These are phyloP conservation scores for Xylaria sp. DNA, from an alignment of 2,329 filamentous ascomycete species.

Conservation along the genomic window DNA sequence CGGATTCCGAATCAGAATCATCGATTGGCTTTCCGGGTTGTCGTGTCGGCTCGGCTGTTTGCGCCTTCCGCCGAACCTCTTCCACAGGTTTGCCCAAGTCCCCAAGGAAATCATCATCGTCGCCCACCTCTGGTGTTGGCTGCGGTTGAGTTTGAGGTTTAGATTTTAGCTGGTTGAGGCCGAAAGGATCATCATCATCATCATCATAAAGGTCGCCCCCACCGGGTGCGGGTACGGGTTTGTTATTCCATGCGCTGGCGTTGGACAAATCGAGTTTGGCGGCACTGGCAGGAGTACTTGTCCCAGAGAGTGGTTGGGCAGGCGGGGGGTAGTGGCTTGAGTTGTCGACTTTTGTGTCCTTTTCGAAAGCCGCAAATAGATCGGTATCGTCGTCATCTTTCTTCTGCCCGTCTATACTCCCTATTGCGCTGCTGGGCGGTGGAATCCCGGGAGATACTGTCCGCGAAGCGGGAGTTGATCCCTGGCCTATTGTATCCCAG, in stretches of 20 bases:
- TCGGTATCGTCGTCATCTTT: slow-evolving; percentile 66
- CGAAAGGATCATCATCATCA: slow-evolving; percentile 90
- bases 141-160: slow-evolving; percentile 49
- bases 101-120: slow-evolving; percentile 74
- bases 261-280: slow-evolving; percentile 63
- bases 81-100: slow-evolving; percentile 73
- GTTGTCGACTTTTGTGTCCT: slow-evolving; percentile 74
- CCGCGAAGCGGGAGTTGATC: slow-evolving; percentile 60
- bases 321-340: slow-evolving; percentile 72
- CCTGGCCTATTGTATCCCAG: slow-evolving; percentile 76
- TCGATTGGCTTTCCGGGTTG: slow-evolving; percentile 69
- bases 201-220: slow-evolving; percentile 52
- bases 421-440: slow-evolving; percentile 47
- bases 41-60: slow-evolving; percentile 54
- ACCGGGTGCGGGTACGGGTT: slow-evolving; percentile 47
- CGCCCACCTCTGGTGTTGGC: slow-evolving; percentile 48
- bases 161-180: slow-evolving; percentile 72
- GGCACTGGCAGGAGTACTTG: slow-evolving; percentile 58
- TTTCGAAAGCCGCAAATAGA: slow-evolving; percentile 74
- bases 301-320: slow-evolving; percentile 53
- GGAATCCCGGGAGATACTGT: slow-evolving; percentile 57
- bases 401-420: slow-evolving; percentile 47
- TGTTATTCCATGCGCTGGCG: slow-evolving; percentile 64
- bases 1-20: slow-evolving; percentile 60
- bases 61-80: slow-evolving; percentile 65